These are phyloP conservation scores for Phytophthora fragariae DNA, from an alignment of 352 stramenopile species.

Conservation along the genomic window DNA sequence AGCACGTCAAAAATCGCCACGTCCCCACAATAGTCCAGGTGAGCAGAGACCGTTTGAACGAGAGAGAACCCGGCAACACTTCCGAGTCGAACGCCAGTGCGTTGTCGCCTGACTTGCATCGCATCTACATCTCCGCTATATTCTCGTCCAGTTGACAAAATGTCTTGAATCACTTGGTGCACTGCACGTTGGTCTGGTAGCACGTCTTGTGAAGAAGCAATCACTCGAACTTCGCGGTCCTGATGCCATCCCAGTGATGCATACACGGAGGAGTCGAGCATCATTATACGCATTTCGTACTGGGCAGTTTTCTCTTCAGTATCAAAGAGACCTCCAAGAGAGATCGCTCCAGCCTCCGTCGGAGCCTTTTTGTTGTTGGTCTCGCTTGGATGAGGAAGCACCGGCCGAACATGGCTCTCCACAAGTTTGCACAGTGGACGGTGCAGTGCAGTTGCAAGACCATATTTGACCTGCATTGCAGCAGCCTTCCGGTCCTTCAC, in stretches of 20 bases:
- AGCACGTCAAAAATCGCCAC: constrained; percentile 20
- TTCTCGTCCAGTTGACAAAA: constrained; percentile 10
- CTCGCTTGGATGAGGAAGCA: constrained; percentile 28
- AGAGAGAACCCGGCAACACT: constrained; percentile 16
- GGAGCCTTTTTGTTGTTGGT: constrained; percentile 17
- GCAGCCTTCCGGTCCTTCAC: constrained; percentile 15
- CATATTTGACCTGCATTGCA: constrained; percentile 36
- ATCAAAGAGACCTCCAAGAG: constrained; percentile 25
- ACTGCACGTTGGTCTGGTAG: constrained; percentile 20
- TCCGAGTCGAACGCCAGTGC: constrained; percentile 18
- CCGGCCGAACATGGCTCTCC: constrained; percentile 18
- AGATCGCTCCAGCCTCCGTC: constrained; percentile 20
- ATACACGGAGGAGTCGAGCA: constrained; percentile 9
- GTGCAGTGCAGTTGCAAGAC: constrained; percentile 25
- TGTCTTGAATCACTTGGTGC: constrained; percentile 8
- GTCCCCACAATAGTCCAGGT: constrained; percentile 19
- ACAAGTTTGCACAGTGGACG: constrained; percentile 41
- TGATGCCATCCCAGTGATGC: constrained; percentile 8
- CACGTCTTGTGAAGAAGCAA: constrained; percentile 3
- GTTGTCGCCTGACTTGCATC: constrained; percentile 16
- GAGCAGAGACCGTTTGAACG: constrained; percentile 17
- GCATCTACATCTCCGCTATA: neutral
- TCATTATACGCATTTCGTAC: constrained; percentile 13
- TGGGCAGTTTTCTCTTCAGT: neutral
- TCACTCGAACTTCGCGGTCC: constrained; percentile 21